Percentiles rank a stretch among this genome's conserved stretches.
phyloP scores from a whole-genome alignment of 169 alveolate species.

The Eimeria falciformis region DNA sequence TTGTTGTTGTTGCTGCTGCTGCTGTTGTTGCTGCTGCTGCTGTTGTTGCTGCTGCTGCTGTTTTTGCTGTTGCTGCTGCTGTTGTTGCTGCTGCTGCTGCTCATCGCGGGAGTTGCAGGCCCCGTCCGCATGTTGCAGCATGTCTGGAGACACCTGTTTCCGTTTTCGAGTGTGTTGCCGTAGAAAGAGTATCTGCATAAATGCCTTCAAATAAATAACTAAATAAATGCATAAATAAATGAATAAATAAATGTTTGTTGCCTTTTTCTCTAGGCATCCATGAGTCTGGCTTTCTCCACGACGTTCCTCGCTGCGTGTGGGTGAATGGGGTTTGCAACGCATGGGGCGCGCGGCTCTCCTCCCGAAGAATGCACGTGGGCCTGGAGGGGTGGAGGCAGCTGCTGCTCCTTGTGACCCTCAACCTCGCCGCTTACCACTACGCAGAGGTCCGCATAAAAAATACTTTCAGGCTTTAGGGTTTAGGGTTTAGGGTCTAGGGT shows the following conservation, averaged over 20 bases:
- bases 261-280: constrained; percentile 32
- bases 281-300: constrained; percentile 9
- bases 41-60: background rate
- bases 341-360: constrained; percentile 19
- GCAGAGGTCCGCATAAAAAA: constrained; percentile 46
- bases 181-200: too few species aligned
- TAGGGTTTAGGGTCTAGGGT: background rate
- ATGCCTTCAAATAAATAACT: too few species aligned
- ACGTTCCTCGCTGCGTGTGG: constrained; percentile 52
- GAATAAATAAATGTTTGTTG: too few species aligned
- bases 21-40: constrained; percentile 16
- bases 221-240: too few species aligned
- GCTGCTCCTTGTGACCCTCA: background rate
- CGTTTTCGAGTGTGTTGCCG: background rate
- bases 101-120: background rate
- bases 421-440: constrained; percentile 37
- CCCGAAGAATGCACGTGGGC: background rate
- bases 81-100: constrained; percentile 9
- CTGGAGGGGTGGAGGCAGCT: constrained; percentile 3
- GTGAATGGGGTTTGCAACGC: constrained; percentile 6
- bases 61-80: background rate
- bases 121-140: background rate
- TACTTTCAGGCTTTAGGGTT: background rate
- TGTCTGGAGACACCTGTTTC: background rate
- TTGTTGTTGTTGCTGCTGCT: constrained; percentile 12